Base-by-base conservation (phyloP, 306 rosid species). In the Luffa acutangula region DNA sequence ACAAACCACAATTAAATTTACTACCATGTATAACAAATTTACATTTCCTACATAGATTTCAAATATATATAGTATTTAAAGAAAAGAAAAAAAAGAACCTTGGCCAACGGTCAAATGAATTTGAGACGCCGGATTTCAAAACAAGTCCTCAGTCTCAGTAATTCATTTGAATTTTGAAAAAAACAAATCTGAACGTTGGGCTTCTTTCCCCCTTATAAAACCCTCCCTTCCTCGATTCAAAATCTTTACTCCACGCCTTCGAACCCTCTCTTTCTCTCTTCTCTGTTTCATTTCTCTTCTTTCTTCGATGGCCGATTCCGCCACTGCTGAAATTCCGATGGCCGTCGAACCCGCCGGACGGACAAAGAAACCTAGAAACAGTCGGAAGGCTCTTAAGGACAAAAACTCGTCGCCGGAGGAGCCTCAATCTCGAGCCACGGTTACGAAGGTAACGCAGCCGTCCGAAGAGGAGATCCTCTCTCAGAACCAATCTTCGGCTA, bases 381-480 rank as follows among this genome's bases (percentile, higher is more conserved):
- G 79, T 80, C 82, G 93, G 72, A 89, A 59, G 82, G 91, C 91
- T 0, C 88, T 93, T 78, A 91, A 90, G 86, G 94, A 90, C 62
- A 93, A 89, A 85, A 89, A 83, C 76, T 37, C 89, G 17, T 82
- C 90, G 0, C 59, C 82, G 2, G 83, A 77, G 2, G 90, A 86
- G 37, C 77, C 85, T 72, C 85, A 79, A 75, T 76, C 86, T 73
- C 83, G 78, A 77, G 74, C 85, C 78, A 1, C 78, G 14, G 80
- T 83, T 37, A 77, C 70, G 56, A 88, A 84, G 79, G 74, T 60
- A 6, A 59, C 86, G 9, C 41, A 79, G 10, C 77, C 77, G 2
- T 79, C 37, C 86, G 88, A 88, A 82, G 81, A 76, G 11, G 83
- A 78, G 46, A 76, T 73, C 76, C 78, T 84, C 72, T 86, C 91